Percentiles rank a stretch among this genome's conserved stretches.
phyloP scores from a whole-genome alignment of 2,329 filamentous ascomycete species.

The Escovopsis weberi region DNA sequence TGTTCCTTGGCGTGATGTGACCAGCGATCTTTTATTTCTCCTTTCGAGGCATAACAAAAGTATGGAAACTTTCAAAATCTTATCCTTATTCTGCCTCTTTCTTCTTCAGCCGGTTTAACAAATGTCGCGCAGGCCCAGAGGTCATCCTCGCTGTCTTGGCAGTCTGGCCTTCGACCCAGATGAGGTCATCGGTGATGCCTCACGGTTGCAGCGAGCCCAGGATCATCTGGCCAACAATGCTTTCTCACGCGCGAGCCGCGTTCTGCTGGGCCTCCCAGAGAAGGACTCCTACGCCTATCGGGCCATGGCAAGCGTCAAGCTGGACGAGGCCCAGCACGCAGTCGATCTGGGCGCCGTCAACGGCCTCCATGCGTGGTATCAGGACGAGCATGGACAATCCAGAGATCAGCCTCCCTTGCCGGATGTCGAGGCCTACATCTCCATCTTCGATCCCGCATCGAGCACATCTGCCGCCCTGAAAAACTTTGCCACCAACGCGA shows the following conservation, averaged over 20 bases:
- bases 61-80: too few relatives aligned
- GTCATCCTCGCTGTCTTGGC: slow-evolving; percentile 27
- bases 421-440: slow-evolving; percentile 52
- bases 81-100: too few relatives aligned
- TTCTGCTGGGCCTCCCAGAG: slow-evolving; percentile 29
- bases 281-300: slow-evolving; percentile 35
- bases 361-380: slow-evolving; percentile 36
- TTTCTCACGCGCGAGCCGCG: slow-evolving; percentile 28
- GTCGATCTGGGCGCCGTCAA: slow-evolving; percentile 29
- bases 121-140: slow-evolving; percentile 15
- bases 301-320: slow-evolving; percentile 33
- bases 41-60: too few relatives aligned
- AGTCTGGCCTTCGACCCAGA: slow-evolving; percentile 29
- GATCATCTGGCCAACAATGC: slow-evolving; percentile 28
- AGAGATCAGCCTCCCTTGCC: slow-evolving; percentile 33
- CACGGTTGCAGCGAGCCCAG: slow-evolving; percentile 21
- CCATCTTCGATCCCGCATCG: slow-evolving; percentile 48
- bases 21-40: too few relatives aligned
- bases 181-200: slow-evolving; percentile 23
- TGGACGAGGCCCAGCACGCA: slow-evolving; percentile 33
- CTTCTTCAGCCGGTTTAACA: too few relatives aligned
- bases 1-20: too few relatives aligned
- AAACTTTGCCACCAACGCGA: slow-evolving; percentile 49
- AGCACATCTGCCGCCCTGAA: slow-evolving; percentile 47
- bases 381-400: slow-evolving; percentile 15